These are phyloP conservation scores for Brassica cretica DNA, from an alignment of 345 rosid species.

Conservation along the genomic window DNA sequence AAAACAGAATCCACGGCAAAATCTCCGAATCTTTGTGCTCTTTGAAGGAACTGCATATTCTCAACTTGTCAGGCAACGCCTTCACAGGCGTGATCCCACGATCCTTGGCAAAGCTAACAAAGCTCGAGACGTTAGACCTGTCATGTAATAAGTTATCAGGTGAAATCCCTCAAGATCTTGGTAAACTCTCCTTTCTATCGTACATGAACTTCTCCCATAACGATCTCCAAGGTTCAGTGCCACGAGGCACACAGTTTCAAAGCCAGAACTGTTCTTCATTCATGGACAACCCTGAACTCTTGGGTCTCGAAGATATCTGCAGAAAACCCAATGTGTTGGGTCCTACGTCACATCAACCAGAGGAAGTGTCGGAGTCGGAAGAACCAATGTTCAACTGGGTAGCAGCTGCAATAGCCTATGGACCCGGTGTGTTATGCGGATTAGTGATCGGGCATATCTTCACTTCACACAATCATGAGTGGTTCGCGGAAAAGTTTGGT, in stretches of 20 bases:
- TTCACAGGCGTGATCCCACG: conserved; percentile 3
- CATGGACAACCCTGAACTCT: not conserved
- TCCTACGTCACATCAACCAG: not conserved
- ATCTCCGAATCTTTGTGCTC: not conserved
- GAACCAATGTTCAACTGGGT: not conserved
- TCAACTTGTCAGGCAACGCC: not conserved
- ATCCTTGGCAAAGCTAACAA: not conserved
- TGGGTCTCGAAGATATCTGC: conserved; percentile 2
- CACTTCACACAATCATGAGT: too few relatives aligned
- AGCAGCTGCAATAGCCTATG: conserved; percentile 4
- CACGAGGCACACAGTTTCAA: conserved; percentile 8
- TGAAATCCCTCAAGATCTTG: conserved; percentile 21
- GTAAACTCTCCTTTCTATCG: not conserved
- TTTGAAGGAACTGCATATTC: not conserved
- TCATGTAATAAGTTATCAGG: conserved; percentile 1
- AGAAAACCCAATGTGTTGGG: not conserved
- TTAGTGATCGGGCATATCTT: too few relatives aligned
- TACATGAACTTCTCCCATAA: conserved; percentile 25
- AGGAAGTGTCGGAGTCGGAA: not conserved
- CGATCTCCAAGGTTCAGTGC: conserved; percentile 14
- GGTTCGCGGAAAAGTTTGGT: too few relatives aligned
- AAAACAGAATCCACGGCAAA: not conserved
- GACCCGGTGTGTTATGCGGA: not conserved
- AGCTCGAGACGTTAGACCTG: conserved; percentile 1
- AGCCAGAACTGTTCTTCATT: not conserved